A percentile compares a stretch with the other conserved stretches of the same genome.
phyloP scores from a whole-genome alignment of 2,329 filamentous ascomycete species.

The Aspergillus fumigatus region DNA sequence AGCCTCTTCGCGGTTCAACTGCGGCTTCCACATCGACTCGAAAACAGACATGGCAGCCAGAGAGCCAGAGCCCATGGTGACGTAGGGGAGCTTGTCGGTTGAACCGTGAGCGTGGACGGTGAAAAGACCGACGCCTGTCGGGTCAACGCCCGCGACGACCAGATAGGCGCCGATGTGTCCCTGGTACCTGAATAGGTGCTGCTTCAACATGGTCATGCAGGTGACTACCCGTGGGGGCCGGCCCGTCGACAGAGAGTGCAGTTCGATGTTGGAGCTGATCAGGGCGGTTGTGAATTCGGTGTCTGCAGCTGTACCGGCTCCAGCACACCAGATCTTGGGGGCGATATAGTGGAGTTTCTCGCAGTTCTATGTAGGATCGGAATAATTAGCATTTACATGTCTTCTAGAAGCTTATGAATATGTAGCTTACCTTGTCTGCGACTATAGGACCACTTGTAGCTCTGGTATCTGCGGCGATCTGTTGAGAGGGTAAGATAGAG shows the following conservation, averaged over 20 bases:
- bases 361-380: conserved; percentile 64
- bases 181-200: conserved; percentile 98
- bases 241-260: conserved; percentile 92
- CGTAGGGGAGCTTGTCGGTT: conserved; percentile 97
- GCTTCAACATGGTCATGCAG: conserved; percentile 99
- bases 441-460: conserved; percentile 97
- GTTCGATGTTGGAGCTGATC: conserved; percentile 97
- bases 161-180: conserved; percentile 97
- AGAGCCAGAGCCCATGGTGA: conserved; percentile 97
- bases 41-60: conserved; percentile 97
- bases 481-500: conserved; percentile 13
- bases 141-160: conserved; percentile 93
- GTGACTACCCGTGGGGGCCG: conserved; percentile 96
- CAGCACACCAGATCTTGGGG: conserved; percentile 98
- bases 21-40: conserved; percentile 87
- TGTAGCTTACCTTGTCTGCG: conserved; percentile 73
- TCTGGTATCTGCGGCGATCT: conserved; percentile 97
- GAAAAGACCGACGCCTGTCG: conserved; percentile 91
- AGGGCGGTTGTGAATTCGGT: conserved; percentile 98
- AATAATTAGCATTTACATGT: neutral
- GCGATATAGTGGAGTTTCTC: conserved; percentile 99
- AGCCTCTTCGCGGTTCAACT: conserved; percentile 73
- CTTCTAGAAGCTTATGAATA: neutral
- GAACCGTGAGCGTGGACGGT: conserved; percentile 98
- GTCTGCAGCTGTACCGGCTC: conserved; percentile 94